These are phyloP conservation scores for Aspergillus bridgeri DNA, from an alignment of 495 filamentous ascomycete genomes.

Conservation along the genomic window DNA sequence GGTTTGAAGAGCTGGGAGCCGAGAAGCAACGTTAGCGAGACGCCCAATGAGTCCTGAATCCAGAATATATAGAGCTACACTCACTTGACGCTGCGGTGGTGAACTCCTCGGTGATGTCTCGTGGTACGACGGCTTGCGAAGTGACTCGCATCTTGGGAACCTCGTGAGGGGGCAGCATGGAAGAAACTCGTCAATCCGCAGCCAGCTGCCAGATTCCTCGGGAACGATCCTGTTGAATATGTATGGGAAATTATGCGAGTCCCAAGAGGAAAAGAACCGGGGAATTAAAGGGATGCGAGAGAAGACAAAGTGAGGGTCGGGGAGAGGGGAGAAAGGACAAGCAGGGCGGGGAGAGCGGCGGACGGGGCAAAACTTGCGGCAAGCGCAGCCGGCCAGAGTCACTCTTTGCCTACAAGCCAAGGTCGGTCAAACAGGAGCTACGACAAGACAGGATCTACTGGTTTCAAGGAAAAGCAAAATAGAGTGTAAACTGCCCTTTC, in stretches of 20 bases:
- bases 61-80: slow-evolving; percentile 11
- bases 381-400: slow-evolving; percentile 5
- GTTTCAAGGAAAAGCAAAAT: background rate
- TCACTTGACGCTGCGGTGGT: slow-evolving; percentile 64
- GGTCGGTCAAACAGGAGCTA: background rate
- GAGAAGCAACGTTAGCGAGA: slow-evolving; percentile 13
- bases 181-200: slow-evolving; percentile 25
- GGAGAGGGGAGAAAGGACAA: slow-evolving; percentile 10
- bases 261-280: slow-evolving; percentile 6
- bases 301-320: slow-evolving; percentile 9
- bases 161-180: slow-evolving; percentile 41
- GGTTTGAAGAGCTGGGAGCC: slow-evolving; percentile 59
- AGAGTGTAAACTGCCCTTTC: slow-evolving; percentile 20
- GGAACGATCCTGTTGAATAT: background rate
- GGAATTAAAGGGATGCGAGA: slow-evolving; percentile 14
- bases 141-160: slow-evolving; percentile 33
- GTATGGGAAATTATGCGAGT: background rate
- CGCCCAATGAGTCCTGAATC: background rate
- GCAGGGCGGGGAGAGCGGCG: slow-evolving; percentile 24
- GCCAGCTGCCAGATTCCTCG: slow-evolving; percentile 26
- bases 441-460: background rate
- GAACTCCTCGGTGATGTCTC: slow-evolving; percentile 79
- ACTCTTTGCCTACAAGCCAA: background rate
- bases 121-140: slow-evolving; percentile 50
- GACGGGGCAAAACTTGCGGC: slow-evolving; percentile 23